Evolutionary conservation across 495 filamentous ascomycete species (phyloP).

Genomic region (Annulohypoxylon bovei): DNA sequence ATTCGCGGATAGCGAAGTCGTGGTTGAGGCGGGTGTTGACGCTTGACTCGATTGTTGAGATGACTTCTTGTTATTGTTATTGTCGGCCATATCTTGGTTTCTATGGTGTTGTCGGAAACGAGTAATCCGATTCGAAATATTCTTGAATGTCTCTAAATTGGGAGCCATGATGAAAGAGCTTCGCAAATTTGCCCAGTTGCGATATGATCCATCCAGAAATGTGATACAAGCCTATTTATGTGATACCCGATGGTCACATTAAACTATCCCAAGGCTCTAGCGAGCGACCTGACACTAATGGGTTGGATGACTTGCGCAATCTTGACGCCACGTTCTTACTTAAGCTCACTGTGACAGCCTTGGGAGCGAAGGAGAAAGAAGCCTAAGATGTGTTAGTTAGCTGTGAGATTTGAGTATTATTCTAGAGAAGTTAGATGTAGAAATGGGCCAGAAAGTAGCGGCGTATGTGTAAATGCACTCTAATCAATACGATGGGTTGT

Average conservation of each 20-base stretch:
- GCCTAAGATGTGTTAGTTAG: background rate
- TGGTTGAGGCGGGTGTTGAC: background rate
- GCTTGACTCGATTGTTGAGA: background rate
- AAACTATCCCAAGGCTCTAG: background rate
- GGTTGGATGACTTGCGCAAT: background rate
- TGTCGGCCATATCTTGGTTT: background rate
- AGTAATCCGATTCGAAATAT: slow-evolving; percentile 14
- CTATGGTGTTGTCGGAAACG: background rate
- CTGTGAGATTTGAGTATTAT: background rate
- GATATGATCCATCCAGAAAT: slow-evolving; percentile 5
- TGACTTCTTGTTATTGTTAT: background rate
- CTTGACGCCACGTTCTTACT: background rate
- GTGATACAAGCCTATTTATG: background rate
- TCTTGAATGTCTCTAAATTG: slow-evolving; percentile 16
- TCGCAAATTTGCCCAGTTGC: background rate
- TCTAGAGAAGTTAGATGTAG: background rate
- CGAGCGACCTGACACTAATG: background rate
- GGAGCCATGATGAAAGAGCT: slow-evolving; percentile 12
- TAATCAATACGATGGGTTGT: background rate
- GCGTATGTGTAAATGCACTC: background rate
- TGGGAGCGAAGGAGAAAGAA: background rate
- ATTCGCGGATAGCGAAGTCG: background rate
- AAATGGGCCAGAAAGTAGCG: background rate
- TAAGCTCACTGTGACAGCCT: background rate
- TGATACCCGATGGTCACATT: background rate